Base-by-base conservation (phyloP, 2,329 filamentous ascomycete species). In the Alternaria arbusti region DNA sequence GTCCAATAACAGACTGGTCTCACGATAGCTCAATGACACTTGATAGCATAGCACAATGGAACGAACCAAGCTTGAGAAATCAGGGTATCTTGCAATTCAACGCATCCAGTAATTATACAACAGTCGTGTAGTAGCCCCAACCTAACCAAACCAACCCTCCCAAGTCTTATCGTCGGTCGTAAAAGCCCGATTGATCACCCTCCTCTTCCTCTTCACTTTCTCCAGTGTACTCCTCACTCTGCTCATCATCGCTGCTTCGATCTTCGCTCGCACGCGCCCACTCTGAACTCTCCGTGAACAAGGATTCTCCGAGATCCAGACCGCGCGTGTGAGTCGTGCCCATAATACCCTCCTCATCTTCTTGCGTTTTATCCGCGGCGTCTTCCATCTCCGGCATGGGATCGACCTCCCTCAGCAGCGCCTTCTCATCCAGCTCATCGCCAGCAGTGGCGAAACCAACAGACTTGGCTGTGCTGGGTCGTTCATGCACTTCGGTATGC, bases 221-320 rank as follows among this genome's bases (percentile, higher is more conserved):
- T 17, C 17, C 36, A 11, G 36, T 40, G 25, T 79, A 78, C 65
- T 80, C 78, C 44, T 80, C 76, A 28, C 75, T 78, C 51, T 78
- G 72, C 60, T 74, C 67, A 32, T 77, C 74, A 15, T 68, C 63
- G 22, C 65, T 73, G 28, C 66, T 73, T 11, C 60, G 47, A 20
- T 70, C 68, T 10, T 73, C 70, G 36, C 76, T 78, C 1, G 74
- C 77, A 11, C 75, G 54, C 36, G 78, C 78, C 79, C 79, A 81
- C 67, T 79, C 79, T 4, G 73, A 70, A 47, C 72, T 76, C 68
- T 81, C 79, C 0, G 62, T 67, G 9, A 76, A 70, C 36, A 79
- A 59, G 6, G 64, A 68, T 11, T 74, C 74, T 1, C 73, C 73
- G 5, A 78, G 56, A 64, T 78, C 73, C 5, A 79, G 58, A 0